A percentile compares a stretch with the other conserved stretches of the same genome.
Evolutionary conservation across 1,284 basidiomycete genomes (phyloP).

Genomic region (Chondrostereum purpureum): DNA sequence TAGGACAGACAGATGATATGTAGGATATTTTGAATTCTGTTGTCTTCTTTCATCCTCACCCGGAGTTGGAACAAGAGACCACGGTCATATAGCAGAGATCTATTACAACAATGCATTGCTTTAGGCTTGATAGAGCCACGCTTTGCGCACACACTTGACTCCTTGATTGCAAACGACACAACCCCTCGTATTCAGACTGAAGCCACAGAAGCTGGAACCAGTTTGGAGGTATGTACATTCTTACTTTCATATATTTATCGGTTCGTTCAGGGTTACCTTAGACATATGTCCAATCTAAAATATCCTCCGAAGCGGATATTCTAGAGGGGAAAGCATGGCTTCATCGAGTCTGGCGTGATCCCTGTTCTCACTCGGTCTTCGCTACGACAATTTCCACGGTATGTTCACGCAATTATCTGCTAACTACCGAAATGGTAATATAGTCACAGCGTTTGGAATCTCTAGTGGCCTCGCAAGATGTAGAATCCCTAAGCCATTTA

Average conservation of each 20-base stretch:
- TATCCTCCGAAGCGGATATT: constrained; percentile 46
- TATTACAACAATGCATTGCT: constrained; percentile 51
- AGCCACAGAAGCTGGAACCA: constrained; percentile 47
- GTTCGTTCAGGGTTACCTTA: constrained; percentile 20
- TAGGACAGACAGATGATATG: constrained; percentile 21
- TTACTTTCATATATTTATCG: constrained; percentile 1
- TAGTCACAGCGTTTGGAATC: constrained; percentile 45
- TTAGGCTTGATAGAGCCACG: constrained; percentile 50
- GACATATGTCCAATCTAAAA: constrained; percentile 54
- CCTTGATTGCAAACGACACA: constrained; percentile 40
- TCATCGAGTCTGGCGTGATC: constrained; percentile 54
- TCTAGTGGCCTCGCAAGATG: constrained; percentile 44
- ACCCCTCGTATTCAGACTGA: constrained; percentile 46
- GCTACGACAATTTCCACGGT: constrained; percentile 56
- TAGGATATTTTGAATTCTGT: constrained; percentile 11
- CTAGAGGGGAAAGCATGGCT: constrained; percentile 47
- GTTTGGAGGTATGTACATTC: constrained; percentile 42
- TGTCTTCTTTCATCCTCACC: not conserved
- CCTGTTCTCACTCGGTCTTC: constrained; percentile 52
- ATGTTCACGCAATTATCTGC: constrained; percentile 9
- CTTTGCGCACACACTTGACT: constrained; percentile 44
- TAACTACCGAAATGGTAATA: not conserved
- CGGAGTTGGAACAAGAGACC: constrained; percentile 21
- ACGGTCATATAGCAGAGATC: constrained; percentile 47
- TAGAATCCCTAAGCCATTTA: constrained; percentile 60